A percentile compares a stretch with the other conserved stretches of the same genome.
Evolutionary conservation across 129 eudicot species (phyloP).

Genomic region (Gnaphalium uliginosum): DNA sequence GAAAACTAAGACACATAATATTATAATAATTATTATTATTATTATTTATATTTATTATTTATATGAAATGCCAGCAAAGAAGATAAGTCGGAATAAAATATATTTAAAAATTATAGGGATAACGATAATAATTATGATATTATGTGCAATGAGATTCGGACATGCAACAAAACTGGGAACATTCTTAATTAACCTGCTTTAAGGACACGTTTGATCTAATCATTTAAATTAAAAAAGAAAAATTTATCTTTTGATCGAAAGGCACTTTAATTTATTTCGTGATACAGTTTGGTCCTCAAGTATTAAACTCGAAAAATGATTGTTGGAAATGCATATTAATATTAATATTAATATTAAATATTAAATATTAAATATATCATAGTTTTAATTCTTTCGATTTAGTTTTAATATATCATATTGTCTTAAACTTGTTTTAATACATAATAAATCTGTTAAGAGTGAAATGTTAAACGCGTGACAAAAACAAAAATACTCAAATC

Average conservation of each 20-base stretch:
- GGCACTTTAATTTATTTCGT: background rate
- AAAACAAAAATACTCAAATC: too few relatives aligned
- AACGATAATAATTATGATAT: background rate
- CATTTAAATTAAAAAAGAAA: background rate
- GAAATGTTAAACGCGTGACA: too few relatives aligned
- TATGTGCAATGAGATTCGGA: conserved; percentile 22
- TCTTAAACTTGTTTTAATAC: too few relatives aligned
- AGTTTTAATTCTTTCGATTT: too few relatives aligned
- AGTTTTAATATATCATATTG: too few relatives aligned
- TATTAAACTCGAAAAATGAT: too few relatives aligned
- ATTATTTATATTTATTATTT: background rate
- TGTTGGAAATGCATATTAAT: too few relatives aligned
- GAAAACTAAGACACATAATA: conserved; percentile 14
- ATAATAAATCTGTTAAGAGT: too few relatives aligned
- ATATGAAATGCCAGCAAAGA: conserved; percentile 19
- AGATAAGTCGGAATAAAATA: conserved; percentile 5
- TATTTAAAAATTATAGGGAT: background rate
- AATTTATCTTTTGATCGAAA: conserved; percentile 15
- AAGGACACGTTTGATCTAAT: conserved; percentile 13
- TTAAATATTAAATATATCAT: too few relatives aligned
- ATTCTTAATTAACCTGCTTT: conserved; percentile 34
- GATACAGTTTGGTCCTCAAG: background rate
- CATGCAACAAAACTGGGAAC: conserved; percentile 38
- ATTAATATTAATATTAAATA: too few relatives aligned
- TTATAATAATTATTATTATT: background rate